phyloP scores from a whole-genome alignment of 352 stramenopile genomes.

The Pythium myriotylum region DNA sequence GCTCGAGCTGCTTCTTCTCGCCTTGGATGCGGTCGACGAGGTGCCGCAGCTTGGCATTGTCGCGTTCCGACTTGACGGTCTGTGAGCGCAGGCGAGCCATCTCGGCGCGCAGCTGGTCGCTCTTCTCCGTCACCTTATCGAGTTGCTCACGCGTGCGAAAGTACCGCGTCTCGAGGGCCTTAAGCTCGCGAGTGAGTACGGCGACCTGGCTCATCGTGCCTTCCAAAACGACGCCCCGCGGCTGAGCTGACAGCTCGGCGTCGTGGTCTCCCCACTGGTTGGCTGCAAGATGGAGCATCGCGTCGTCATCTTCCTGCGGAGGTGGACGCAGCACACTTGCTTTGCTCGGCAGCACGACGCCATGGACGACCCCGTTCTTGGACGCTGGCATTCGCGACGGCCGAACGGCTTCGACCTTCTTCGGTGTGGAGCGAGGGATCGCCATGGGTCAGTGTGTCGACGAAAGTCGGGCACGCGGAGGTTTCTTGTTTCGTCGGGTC shows the following conservation, averaged over 20 bases:
- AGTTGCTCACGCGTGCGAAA: constrained; percentile 74
- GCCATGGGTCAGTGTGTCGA: constrained; percentile 1
- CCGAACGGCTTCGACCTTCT: constrained; percentile 10
- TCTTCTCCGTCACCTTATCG: constrained; percentile 70
- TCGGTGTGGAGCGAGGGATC: constrained; percentile 8
- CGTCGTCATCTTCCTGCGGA: constrained; percentile 1
- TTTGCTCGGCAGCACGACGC: constrained; percentile 3
- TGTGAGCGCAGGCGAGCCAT: constrained; percentile 43
- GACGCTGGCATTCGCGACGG: constrained; percentile 1
- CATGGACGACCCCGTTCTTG: neutral
- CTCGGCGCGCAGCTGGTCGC: constrained; percentile 55
- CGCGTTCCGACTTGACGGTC: constrained; percentile 52
- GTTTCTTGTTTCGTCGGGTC: too few species aligned
- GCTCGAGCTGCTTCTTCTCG: constrained; percentile 77
- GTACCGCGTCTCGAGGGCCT: constrained; percentile 73
- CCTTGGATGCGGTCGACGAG: constrained; percentile 72
- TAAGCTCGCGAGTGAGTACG: constrained; percentile 67
- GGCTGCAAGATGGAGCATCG: neutral
- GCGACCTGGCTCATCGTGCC: constrained; percentile 51
- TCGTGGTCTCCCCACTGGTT: constrained; percentile 32
- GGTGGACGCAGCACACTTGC: constrained; percentile 1
- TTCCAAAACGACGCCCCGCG: constrained; percentile 9
- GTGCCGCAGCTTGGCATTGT: constrained; percentile 66
- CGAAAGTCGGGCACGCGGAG: neutral
- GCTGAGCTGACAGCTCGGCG: neutral